These are phyloP conservation scores for Ustilago shanxiensis DNA, from an alignment of 1,284 basidiomycete species.

Conservation along the genomic window DNA sequence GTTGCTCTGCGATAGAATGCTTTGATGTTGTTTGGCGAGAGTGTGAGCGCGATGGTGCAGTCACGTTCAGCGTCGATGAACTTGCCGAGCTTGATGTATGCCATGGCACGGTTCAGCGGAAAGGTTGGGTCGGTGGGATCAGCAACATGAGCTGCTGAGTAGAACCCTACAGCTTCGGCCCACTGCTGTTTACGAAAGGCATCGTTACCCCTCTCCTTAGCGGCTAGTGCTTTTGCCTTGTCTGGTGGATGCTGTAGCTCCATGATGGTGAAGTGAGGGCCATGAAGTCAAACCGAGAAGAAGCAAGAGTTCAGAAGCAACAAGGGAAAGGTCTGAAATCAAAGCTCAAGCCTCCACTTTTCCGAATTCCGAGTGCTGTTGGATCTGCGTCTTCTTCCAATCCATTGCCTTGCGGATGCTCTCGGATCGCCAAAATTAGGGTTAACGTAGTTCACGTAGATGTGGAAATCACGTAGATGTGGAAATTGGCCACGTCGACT, in stretches of 20 bases:
- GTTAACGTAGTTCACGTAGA: no score
- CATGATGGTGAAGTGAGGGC: not conserved
- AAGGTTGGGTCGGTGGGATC: constrained; percentile 42
- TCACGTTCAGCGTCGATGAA: constrained; percentile 40
- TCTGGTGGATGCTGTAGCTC: not conserved
- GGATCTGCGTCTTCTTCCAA: not conserved
- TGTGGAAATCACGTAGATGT: no score
- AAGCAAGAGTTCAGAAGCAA: constrained; percentile 6
- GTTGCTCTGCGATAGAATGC: constrained; percentile 37
- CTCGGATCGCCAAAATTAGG: no score
- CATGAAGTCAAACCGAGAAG: not conserved
- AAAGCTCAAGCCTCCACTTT: constrained; percentile 4
- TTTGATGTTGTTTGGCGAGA: constrained; percentile 42
- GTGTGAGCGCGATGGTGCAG: constrained; percentile 19
- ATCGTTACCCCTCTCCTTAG: constrained; percentile 37
- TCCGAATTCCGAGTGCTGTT: not conserved
- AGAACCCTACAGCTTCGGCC: constrained; percentile 34
- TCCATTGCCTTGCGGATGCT: not conserved
- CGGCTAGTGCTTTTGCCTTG: constrained; percentile 24
- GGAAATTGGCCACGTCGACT: no score
- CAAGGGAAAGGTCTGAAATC: not conserved
- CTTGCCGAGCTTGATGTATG: constrained; percentile 46
- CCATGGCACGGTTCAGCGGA: constrained; percentile 46
- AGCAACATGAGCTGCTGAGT: constrained; percentile 26
- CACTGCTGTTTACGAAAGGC: constrained; percentile 32